A percentile compares a stretch with the other conserved stretches of the same genome.
These are phyloP conservation scores for Collybia mongolica DNA, from an alignment of 768 basidiomycete species.

Conservation along the genomic window DNA sequence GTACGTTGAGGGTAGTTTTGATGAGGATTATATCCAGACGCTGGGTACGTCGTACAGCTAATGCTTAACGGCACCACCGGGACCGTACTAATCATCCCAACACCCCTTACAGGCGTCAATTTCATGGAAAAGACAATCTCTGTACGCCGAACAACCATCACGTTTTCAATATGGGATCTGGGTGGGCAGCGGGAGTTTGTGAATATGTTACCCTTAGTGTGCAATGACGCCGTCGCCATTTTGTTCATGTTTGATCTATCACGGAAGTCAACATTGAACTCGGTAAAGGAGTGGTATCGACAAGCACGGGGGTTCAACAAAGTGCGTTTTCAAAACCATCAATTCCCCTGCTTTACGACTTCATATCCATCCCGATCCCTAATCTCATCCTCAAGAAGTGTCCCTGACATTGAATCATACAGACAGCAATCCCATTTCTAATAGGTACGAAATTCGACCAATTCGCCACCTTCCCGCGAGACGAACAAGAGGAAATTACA, in stretches of 20 bases:
- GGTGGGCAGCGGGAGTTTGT: constrained; percentile 98
- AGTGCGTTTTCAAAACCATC: constrained; percentile 42
- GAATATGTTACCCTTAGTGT: constrained; percentile 97
- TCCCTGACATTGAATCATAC: constrained; percentile 2
- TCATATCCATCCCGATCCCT: background rate
- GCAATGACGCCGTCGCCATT: constrained; percentile 99
- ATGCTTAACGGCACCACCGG: background rate
- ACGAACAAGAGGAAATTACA: constrained; percentile 99
- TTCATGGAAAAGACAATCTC: constrained; percentile 99
- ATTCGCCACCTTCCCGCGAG: constrained; percentile 91
- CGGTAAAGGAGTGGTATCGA: constrained; percentile 99
- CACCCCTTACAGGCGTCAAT: constrained; percentile 72
- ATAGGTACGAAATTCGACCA: constrained; percentile 99
- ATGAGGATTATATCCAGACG: constrained; percentile 99
- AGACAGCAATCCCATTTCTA: constrained; percentile 98
- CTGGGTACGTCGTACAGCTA: constrained; percentile 59
- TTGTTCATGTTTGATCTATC: constrained; percentile 99
- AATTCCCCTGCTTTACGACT: background rate
- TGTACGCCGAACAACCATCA: constrained; percentile 97
- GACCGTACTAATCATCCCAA: constrained; percentile 6
- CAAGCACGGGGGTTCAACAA: constrained; percentile 99
- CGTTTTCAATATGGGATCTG: constrained; percentile 99
- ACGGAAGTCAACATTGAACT: constrained; percentile 95
- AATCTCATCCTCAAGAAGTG: too few relatives aligned
- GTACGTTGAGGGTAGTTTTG: constrained; percentile 98